These are phyloP conservation scores for Macroventuria anomochaeta DNA, from an alignment of 2,329 filamentous ascomycete species.

Conservation along the genomic window DNA sequence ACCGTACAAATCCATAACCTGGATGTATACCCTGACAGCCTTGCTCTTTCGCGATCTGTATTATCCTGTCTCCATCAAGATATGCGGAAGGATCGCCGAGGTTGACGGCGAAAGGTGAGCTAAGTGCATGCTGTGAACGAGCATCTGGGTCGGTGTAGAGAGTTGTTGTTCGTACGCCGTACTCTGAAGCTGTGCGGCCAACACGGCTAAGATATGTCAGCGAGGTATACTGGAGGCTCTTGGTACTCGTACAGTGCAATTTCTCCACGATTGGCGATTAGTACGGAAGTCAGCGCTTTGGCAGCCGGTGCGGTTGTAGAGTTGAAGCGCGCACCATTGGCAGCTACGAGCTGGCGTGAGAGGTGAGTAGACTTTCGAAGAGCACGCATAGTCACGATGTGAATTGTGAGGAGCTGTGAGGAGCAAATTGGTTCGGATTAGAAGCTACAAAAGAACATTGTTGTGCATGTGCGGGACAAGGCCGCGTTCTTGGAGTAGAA, in stretches of 20 bases:
- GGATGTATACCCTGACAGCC: conserved; percentile 93
- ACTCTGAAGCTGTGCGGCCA: conserved; percentile 81
- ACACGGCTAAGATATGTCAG: conserved; percentile 65
- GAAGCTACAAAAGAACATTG: conserved; percentile 27
- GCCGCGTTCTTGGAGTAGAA: conserved; percentile 14
- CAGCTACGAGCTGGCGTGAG: conserved; percentile 44
- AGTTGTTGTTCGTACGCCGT: conserved; percentile 92
- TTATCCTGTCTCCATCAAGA: conserved; percentile 91
- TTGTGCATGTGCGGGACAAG: conserved; percentile 19
- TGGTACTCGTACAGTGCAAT: conserved; percentile 73
- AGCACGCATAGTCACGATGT: conserved; percentile 44
- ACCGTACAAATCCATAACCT: conserved; percentile 80
- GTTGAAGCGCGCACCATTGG: conserved; percentile 41
- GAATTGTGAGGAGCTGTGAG: conserved; percentile 10
- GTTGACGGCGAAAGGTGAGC: conserved; percentile 82
- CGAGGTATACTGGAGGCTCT: background rate
- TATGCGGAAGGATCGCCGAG: conserved; percentile 86
- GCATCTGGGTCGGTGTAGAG: conserved; percentile 94
- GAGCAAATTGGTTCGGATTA: conserved; percentile 19
- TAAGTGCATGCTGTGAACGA: conserved; percentile 83
- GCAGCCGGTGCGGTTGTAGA: conserved; percentile 35
- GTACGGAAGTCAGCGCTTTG: conserved; percentile 71
- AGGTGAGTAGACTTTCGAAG: conserved; percentile 42
- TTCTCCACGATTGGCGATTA: conserved; percentile 97
- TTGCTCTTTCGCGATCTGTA: conserved; percentile 82